phyloP scores from a whole-genome alignment of 495 filamentous ascomycete species.

The Penicillium ucsense region DNA sequence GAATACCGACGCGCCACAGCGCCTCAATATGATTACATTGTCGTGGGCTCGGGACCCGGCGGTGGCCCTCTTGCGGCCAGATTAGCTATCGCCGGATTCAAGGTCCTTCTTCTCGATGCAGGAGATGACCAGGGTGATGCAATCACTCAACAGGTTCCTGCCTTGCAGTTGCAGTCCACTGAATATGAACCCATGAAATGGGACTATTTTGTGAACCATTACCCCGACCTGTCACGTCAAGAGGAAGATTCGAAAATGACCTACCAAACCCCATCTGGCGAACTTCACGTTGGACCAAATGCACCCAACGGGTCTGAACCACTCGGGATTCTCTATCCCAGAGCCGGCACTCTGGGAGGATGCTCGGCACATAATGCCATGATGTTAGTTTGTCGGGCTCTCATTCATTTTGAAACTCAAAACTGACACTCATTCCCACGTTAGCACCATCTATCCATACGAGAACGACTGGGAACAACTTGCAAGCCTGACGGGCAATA shows the following conservation, averaged over 20 bases:
- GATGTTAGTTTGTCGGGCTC: conserved; percentile 16
- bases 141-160: conserved; percentile 24
- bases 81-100: conserved; percentile 49
- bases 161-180: conserved; percentile 27
- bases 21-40: conserved; percentile 50
- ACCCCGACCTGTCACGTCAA: conserved; percentile 22
- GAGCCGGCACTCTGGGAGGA: conserved; percentile 35
- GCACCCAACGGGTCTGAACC: conserved; percentile 25
- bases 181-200: conserved; percentile 31
- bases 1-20: conserved; percentile 4
- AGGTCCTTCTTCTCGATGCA: conserved; percentile 51
- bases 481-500: conserved; percentile 28
- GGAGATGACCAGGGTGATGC: conserved; percentile 47
- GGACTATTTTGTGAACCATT: conserved; percentile 40
- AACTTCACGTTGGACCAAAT: conserved; percentile 24
- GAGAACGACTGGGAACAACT: conserved; percentile 37
- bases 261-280: conserved; percentile 24
- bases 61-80: conserved; percentile 51
- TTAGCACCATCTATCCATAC: conserved; percentile 24
- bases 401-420: too few relatives aligned
- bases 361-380: conserved; percentile 37
- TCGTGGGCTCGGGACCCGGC: conserved; percentile 54
- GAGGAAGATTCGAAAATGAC: conserved; percentile 35
- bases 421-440: background rate
- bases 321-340: conserved; percentile 32